Evolutionary conservation across 1,139 yeast species (phyloP), one percentile per base, ranked within the genome.

Genomic region (Yarrowia galli): DNA sequence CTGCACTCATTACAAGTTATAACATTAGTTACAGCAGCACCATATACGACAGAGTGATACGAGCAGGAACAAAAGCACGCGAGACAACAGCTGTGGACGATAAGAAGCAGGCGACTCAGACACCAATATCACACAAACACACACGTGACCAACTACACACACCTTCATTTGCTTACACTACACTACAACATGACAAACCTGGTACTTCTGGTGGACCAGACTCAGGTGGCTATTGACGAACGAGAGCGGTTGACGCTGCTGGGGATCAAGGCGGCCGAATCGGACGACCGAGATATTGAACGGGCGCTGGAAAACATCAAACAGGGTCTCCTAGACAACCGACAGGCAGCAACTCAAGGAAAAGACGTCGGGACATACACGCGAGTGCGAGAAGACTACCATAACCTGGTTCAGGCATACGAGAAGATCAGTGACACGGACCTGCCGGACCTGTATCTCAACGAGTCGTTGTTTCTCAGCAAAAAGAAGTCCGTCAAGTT

Each of bases 251-350:
- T 87, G 69, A 73, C 78, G 22, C 73, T 76, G 23, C 79, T 86
- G 43, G 80, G 81, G 54, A 79, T 86, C 43, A 80, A 82, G 25
- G 88, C 89, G 2, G 82, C 88, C 0, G 75, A 80, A 9, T 81
- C 83, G 64, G 91, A 86, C 69, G 86, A 85, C 71, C 79, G 79
- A 68, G 91, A 71, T 69, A 74, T 88, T 49, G 79, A 81, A 40
- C 79, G 79, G 64, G 77, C 80, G 36, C 74, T 88, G 67, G 75
- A 75, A 49, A 80, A 82, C 71, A 76, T 83, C 36, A 75, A 74
- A 32, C 74, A 74, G 53, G 80, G 79, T 36, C 70, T 80, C 6
- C 76, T 74, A 46, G 75, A 64, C 22, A 53, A 51, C 51, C 35
- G 64, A 20, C 49, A 22, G 2, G 60, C 67, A 35, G 51, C 51